Conservation (phyloP, 805 yeast genomes). For the Ogataea neopini region DNA sequence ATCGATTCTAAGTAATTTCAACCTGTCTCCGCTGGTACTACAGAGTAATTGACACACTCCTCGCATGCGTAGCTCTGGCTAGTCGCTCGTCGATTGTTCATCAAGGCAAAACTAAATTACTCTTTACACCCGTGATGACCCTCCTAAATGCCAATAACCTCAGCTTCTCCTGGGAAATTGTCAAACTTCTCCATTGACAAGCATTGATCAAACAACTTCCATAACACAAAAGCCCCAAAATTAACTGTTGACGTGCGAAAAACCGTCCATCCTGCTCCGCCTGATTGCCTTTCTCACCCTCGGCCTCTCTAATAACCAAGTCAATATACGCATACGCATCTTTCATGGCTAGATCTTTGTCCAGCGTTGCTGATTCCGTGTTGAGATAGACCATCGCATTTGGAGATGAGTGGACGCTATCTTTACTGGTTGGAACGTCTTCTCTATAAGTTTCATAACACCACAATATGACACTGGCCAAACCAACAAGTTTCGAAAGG, state of each 20-base stretch:
- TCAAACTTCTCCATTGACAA: slow-evolving; percentile 10
- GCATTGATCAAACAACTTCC: slow-evolving; percentile 7
- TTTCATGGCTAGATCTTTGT: slow-evolving; percentile 13
- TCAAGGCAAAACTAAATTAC: too few relatives aligned
- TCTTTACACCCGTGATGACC: not conserved
- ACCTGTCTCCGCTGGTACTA: too few relatives aligned
- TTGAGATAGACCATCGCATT: slow-evolving; percentile 8
- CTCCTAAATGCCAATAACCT: slow-evolving; percentile 6
- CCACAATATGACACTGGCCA: slow-evolving; percentile 18
- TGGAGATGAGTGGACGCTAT: not conserved
- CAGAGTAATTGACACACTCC: too few relatives aligned
- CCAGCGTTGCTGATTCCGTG: slow-evolving; percentile 4
- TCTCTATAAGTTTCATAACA: slow-evolving; percentile 22
- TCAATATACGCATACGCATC: slow-evolving; percentile 22
- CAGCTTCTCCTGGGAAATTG: slow-evolving; percentile 6
- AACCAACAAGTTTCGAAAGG: slow-evolving; percentile 20
- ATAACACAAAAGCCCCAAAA: slow-evolving; percentile 15
- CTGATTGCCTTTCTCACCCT: not conserved
- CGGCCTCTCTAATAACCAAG: slow-evolving; percentile 16
- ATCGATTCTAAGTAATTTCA: too few relatives aligned
- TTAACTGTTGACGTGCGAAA: slow-evolving; percentile 11
- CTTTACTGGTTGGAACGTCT: slow-evolving; percentile 11
- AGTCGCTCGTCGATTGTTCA: not conserved
- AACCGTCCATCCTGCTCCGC: not conserved
- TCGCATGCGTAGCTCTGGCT: too few relatives aligned